Conservation (phyloP, 1,284 basidiomycete species). For the Apiotrichum gamsii region DNA sequence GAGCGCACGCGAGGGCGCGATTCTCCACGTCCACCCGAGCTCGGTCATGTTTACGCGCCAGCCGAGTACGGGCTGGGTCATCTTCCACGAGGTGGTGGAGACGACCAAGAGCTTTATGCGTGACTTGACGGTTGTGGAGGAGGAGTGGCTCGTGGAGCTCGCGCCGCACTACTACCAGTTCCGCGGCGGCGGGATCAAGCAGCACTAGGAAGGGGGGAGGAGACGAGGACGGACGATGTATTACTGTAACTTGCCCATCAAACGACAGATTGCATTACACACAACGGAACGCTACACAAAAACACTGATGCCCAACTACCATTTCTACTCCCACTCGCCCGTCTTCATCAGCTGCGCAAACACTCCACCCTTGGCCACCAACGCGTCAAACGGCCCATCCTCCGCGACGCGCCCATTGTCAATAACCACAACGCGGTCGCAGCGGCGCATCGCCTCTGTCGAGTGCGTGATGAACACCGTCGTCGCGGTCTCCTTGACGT, state of each 20-base stretch:
- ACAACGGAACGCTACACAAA: no score
- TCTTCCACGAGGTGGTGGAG: constrained; percentile 93
- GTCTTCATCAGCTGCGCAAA: constrained; percentile 77
- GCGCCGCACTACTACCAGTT: constrained; percentile 48
- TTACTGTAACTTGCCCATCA: no score
- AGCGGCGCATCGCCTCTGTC: constrained; percentile 80
- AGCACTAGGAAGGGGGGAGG: constrained; percentile 20
- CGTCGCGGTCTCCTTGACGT: constrained; percentile 61
- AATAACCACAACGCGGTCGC: constrained; percentile 80
- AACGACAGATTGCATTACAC: no score
- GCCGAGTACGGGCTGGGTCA: constrained; percentile 81
- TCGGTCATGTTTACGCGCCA: constrained; percentile 91
- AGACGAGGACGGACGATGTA: no score
- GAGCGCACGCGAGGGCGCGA: constrained; percentile 69
- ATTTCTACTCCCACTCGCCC: constrained; percentile 72
- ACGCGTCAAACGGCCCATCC: constrained; percentile 66
- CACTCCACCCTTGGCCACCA: constrained; percentile 62
- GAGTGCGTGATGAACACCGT: constrained; percentile 93
- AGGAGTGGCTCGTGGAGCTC: constrained; percentile 52
- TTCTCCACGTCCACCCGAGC: constrained; percentile 82
- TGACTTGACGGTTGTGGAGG: constrained; percentile 53
- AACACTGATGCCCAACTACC: no score
- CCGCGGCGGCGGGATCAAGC: constrained; percentile 41
- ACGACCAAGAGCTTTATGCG: constrained; percentile 73
- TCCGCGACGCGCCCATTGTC: constrained; percentile 70